These are phyloP conservation scores for Thraustotheca clavata DNA, from an alignment of 352 stramenopile species.

Conservation along the genomic window DNA sequence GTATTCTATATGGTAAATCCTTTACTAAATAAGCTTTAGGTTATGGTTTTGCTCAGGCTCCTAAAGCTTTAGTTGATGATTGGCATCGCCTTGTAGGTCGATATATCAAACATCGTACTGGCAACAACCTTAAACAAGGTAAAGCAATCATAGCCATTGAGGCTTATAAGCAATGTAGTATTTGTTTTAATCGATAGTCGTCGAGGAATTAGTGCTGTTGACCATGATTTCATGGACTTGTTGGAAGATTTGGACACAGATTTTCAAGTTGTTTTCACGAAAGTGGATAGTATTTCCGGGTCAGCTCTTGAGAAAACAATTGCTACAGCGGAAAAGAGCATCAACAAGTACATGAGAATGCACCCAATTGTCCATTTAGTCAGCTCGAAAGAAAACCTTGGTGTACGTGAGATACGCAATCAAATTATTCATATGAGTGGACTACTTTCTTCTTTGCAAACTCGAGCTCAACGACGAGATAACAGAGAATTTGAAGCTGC, in stretches of 20 bases:
- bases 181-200: constrained; percentile 27
- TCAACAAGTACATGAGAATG: constrained; percentile 42
- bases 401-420: constrained; percentile 64
- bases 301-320: constrained; percentile 11
- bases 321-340: neutral
- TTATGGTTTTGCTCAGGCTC: constrained; percentile 75
- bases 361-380: constrained; percentile 72
- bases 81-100: constrained; percentile 76
- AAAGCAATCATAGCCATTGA: constrained; percentile 72
- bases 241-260: constrained; percentile 66
- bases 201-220: constrained; percentile 60
- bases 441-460: constrained; percentile 27
- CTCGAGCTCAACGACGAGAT: neutral
- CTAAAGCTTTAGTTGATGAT: constrained; percentile 59
- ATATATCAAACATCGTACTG: constrained; percentile 56
- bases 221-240: constrained; percentile 85
- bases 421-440: constrained; percentile 60
- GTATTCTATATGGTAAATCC: neutral
- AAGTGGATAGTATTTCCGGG: constrained; percentile 54
- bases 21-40: constrained; percentile 20
- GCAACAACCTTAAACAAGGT: constrained; percentile 63
- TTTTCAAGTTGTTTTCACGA: constrained; percentile 90
- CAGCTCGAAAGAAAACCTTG: constrained; percentile 70
- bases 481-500: constrained; percentile 1
- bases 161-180: neutral